A percentile compares a stretch with the other conserved stretches of the same genome.
phyloP scores from a whole-genome alignment of 352 stramenopile genomes.

The Globisporangium lucens region DNA sequence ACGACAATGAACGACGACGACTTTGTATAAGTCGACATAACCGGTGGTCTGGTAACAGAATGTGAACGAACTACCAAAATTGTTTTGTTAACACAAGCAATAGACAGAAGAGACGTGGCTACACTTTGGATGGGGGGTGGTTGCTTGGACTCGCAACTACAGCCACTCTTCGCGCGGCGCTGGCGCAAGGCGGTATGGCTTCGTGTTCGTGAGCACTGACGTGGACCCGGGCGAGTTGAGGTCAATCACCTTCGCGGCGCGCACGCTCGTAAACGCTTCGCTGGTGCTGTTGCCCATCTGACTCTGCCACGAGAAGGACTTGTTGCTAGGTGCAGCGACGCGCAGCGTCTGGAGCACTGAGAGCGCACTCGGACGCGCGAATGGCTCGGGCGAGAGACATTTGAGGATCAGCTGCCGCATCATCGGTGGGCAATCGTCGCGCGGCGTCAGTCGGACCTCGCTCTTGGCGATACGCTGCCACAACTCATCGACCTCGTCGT shows the following conservation, averaged over 20 bases:
- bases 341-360: slow-evolving; percentile 9
- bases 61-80: not conserved
- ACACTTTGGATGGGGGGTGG: not conserved
- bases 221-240: not conserved
- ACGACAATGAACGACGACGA: no score
- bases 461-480: slow-evolving; percentile 15
- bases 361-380: slow-evolving; percentile 14
- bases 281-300: not conserved
- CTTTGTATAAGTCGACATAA: no score
- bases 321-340: not conserved
- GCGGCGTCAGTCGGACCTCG: slow-evolving; percentile 3
- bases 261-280: not conserved
- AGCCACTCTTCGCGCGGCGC: not conserved
- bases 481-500: slow-evolving; percentile 7
- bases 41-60: no score
- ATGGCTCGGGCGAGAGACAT: slow-evolving; percentile 19
- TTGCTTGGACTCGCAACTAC: not conserved
- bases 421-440: slow-evolving; percentile 4
- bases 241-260: not conserved
- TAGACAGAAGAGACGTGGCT: not conserved
- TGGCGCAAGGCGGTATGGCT: not conserved
- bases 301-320: not conserved
- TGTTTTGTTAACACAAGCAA: not conserved
- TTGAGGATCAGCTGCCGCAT: slow-evolving; percentile 9
- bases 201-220: not conserved